Conservation (phyloP, 345 rosid species). For the Gossypium herbaceum region DNA sequence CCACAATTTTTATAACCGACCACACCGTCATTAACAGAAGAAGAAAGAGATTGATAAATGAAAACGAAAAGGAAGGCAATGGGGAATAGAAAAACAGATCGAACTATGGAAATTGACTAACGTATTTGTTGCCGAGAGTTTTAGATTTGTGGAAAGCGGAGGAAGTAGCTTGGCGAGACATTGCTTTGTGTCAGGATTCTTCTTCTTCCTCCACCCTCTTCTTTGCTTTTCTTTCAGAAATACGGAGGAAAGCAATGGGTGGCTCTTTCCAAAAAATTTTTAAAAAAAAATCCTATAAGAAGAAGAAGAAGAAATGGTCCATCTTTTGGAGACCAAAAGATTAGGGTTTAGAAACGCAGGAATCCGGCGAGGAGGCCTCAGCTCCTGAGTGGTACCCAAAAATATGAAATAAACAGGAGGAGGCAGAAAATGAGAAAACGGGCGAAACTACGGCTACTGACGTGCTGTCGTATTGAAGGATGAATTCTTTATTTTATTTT, state of each 20-base stretch:
- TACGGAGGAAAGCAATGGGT: neutral
- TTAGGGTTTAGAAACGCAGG: slow-evolving; percentile 13
- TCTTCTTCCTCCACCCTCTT: neutral
- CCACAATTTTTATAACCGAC: too few species aligned
- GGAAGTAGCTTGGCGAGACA: slow-evolving; percentile 37
- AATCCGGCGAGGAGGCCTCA: slow-evolving; percentile 10
- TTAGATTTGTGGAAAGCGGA: slow-evolving; percentile 75
- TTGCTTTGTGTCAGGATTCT: neutral
- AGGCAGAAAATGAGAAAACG: too few species aligned
- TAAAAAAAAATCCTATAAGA: too few species aligned
- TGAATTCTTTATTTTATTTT: too few species aligned
- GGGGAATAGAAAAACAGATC: neutral
- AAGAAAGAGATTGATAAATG: too few species aligned
- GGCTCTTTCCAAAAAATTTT: neutral
- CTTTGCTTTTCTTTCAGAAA: neutral
- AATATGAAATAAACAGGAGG: too few species aligned
- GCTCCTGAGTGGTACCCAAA: too few species aligned
- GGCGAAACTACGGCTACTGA: too few species aligned
- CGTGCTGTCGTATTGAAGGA: too few species aligned
- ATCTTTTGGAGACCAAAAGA: neutral
- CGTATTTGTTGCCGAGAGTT: slow-evolving; percentile 91
- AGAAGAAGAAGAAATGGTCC: neutral
- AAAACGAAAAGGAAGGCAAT: too few species aligned
- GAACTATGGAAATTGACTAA: slow-evolving; percentile 25
- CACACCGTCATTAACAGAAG: too few species aligned